Base-by-base conservation (phyloP, 257 asterid genomes). In the Solanum neorickii region DNA sequence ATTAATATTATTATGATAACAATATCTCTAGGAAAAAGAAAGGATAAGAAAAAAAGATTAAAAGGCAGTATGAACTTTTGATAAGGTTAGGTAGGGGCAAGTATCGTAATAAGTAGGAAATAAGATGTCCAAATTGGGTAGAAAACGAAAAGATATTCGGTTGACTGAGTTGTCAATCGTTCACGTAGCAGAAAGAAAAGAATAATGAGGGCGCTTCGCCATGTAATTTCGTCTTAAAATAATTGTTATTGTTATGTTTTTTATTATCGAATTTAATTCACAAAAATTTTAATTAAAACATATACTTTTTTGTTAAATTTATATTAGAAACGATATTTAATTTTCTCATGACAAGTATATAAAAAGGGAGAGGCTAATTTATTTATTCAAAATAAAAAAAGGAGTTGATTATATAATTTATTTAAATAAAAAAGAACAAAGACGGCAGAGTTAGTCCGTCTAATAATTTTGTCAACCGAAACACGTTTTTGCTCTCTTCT, bases 401-500 rank as follows among this genome's bases (percentile, higher is more conserved):
- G 7, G 15, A 42, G 59, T 72, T 72, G 37, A 76, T 23, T 2
- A 31, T 68, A 14, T 44, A 25, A 37, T 37, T 37, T 37, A 14
- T n/a, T 27, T 73, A 35, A 37, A 4, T 72, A 27, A 33, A 70
- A 78, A 87, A 65, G 20, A 20, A 80, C 52, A 44, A 29, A 69
- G 87, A 87, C 85, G 85, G 87, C 87, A 83, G 72, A 80, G 69
- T 9, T 84, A 59, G 60, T 85, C 69, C 87, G 78, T 62, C 78
- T 46, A 88, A 76, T 46, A 84, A 31, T 44, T 86, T 80, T 62
- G 87, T 84, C 20, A 84, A 75, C 87, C 46, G 23, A 82, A 84
- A 85, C 90, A 76, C 88, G 88, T 65, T 84, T 74, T 80, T 2
- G 20, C 44, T 76, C 73, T 42, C 87, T 42, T 10, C 11, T 41